phyloP scores from a whole-genome alignment of 208 protist species.

The Zelonia costaricensis region DNA sequence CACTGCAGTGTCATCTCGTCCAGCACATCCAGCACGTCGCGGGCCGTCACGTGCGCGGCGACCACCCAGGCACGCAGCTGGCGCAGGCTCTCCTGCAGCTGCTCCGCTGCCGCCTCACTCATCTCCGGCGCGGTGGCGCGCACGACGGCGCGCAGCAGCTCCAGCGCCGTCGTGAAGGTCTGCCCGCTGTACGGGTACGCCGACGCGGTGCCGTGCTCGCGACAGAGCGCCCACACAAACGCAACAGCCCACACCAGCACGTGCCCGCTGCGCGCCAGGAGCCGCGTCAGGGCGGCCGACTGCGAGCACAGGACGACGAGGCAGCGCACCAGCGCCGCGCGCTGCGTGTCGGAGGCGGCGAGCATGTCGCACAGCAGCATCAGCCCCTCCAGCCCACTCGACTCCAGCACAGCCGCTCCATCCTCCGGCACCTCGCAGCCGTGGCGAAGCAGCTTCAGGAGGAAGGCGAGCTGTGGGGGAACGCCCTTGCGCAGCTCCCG shows the following conservation, averaged over 20 bases:
- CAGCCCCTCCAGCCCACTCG: slow-evolving; percentile 47
- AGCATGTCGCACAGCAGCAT: slow-evolving; percentile 71
- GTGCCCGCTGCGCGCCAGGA: slow-evolving; percentile 48
- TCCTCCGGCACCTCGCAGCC: slow-evolving; percentile 75
- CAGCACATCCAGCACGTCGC: slow-evolving; percentile 25
- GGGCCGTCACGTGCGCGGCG: slow-evolving; percentile 26
- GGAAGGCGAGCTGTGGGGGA: slow-evolving; percentile 72
- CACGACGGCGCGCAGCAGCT: slow-evolving; percentile 24
- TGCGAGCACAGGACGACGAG: slow-evolving; percentile 48
- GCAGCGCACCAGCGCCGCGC: slow-evolving; percentile 42
- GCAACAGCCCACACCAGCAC: slow-evolving; percentile 64
- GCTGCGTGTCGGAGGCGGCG: slow-evolving; percentile 52
- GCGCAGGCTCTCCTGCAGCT: slow-evolving; percentile 20
- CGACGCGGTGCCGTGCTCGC: slow-evolving; percentile 48
- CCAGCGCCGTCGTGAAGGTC: slow-evolving; percentile 56
- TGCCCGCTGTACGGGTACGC: slow-evolving; percentile 54
- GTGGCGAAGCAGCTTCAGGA: slow-evolving; percentile 50
- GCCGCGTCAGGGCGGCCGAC: slow-evolving; percentile 47
- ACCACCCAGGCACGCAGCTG: slow-evolving; percentile 29
- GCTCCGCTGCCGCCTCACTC: slow-evolving; percentile 1
- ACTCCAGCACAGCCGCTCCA: slow-evolving; percentile 60
- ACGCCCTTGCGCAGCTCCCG: slow-evolving; percentile 46
- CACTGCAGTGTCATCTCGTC: slow-evolving; percentile 12
- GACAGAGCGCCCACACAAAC: slow-evolving; percentile 60
- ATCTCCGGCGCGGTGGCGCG: neutral